Percentiles rank a stretch among this genome's conserved stretches.
phyloP scores from a whole-genome alignment of 2,329 filamentous ascomycete species.

The Magnaporthiopsis rhizophila region DNA sequence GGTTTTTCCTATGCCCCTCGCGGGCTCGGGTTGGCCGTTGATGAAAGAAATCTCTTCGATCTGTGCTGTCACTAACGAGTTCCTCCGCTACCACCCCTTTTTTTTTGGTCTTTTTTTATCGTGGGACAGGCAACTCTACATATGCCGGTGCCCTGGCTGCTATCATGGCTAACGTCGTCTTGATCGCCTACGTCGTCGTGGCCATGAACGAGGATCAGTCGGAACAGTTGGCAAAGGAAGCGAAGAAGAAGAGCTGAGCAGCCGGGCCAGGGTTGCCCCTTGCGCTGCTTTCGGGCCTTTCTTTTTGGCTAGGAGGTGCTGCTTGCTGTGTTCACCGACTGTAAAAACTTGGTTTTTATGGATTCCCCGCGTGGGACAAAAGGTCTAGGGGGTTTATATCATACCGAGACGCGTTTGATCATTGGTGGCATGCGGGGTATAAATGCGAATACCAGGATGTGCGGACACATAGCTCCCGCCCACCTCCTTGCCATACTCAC shows the following conservation, averaged over 20 bases:
- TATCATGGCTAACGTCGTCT: slow-evolving; percentile 81
- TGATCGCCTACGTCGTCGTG: slow-evolving; percentile 84
- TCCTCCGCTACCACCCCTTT: neutral
- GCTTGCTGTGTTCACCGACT: no score
- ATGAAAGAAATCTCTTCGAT: no score
- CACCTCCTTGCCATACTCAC: neutral
- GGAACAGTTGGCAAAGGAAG: slow-evolving; percentile 38
- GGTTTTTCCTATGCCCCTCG: slow-evolving; percentile 12
- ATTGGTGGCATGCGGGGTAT: neutral
- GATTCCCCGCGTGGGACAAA: neutral
- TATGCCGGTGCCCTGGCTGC: slow-evolving; percentile 81
- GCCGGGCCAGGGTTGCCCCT: neutral
- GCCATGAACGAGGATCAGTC: slow-evolving; percentile 79
- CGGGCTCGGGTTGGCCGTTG: neutral
- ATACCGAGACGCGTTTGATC: neutral
- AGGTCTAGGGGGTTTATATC: neutral
- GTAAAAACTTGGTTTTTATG: no score
- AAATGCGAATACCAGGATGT: neutral
- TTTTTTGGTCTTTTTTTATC: slow-evolving; percentile 3
- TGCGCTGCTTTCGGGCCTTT: no score
- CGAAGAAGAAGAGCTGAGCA: slow-evolving; percentile 40
- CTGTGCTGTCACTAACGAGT: neutral
- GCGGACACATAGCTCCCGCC: no score
- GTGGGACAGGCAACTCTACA: slow-evolving; percentile 67
- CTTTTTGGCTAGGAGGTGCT: no score